phyloP scores from a whole-genome alignment of 2,329 filamentous ascomycete genomes.

The Helotiales sp. region DNA sequence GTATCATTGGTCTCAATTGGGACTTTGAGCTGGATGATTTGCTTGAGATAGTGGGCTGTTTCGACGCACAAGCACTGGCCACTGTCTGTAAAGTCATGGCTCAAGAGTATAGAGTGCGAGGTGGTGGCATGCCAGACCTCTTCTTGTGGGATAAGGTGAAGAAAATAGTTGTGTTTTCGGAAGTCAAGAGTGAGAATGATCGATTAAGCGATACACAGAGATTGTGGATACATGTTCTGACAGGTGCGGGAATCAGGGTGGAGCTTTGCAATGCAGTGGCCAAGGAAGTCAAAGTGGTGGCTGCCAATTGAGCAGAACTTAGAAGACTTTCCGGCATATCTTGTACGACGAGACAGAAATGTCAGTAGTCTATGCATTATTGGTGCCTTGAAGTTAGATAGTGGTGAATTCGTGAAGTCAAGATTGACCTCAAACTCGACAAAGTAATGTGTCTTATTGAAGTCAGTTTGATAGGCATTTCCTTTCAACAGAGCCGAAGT shows the following conservation, averaged over 20 bases:
- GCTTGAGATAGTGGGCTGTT: constrained; percentile 75
- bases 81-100: constrained; percentile 91
- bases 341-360: too few species aligned
- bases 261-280: constrained; percentile 68
- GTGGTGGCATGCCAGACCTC: constrained; percentile 87
- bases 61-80: constrained; percentile 76
- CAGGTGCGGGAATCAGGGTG: constrained; percentile 79
- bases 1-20: constrained; percentile 92
- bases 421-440: too few species aligned
- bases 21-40: constrained; percentile 78
- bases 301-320: too few species aligned
- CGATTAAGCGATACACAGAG: constrained; percentile 92
- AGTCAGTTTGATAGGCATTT: too few species aligned
- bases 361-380: too few species aligned
- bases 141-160: constrained; percentile 68
- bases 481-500: too few species aligned
- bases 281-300: constrained; percentile 31
- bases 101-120: constrained; percentile 87
- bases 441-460: too few species aligned
- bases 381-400: too few species aligned
- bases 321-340: too few species aligned
- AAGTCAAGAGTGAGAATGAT: constrained; percentile 67
- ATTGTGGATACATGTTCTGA: constrained; percentile 94
- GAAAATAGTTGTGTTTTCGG: constrained; percentile 30
- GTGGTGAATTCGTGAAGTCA: too few species aligned